A percentile compares a stretch with the other conserved stretches of the same genome.
These are phyloP conservation scores for Coelastrella sp. DNA, from an alignment of 139 green algal species.

Conservation along the genomic window DNA sequence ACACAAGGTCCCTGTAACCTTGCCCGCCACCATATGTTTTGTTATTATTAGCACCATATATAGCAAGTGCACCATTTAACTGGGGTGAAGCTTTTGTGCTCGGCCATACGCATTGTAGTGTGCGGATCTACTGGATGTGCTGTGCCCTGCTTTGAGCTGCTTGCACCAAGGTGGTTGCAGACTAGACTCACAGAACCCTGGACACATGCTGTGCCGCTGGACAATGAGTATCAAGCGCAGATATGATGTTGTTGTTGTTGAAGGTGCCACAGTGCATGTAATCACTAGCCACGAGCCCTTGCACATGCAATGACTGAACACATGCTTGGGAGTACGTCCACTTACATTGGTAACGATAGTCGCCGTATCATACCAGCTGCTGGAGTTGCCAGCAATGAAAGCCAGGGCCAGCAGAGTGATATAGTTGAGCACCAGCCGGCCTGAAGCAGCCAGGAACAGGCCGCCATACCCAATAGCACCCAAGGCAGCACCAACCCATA, in stretches of 20 bases:
- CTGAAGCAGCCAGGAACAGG: slow-evolving; percentile 6
- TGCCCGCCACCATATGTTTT: no score
- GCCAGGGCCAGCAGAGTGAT: not conserved
- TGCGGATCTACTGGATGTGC: no score
- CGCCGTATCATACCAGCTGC: slow-evolving; percentile 81
- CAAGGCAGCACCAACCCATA: slow-evolving; percentile 1
- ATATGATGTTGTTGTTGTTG: not conserved
- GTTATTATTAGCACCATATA: no score
- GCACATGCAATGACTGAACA: not conserved
- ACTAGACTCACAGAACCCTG: no score
- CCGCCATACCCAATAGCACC: slow-evolving; percentile 3
- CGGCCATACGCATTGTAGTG: no score
- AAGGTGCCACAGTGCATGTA: not conserved
- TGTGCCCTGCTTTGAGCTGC: no score
- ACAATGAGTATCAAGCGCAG: no score
- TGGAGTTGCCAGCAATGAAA: slow-evolving; percentile 66
- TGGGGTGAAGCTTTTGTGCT: no score
- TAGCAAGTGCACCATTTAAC: no score
- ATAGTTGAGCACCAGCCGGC: not conserved
- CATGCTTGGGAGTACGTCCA: not conserved
- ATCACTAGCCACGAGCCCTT: not conserved
- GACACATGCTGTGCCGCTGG: no score
- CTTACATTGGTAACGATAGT: slow-evolving; percentile 76
- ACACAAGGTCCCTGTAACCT: not conserved
- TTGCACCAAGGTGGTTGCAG: no score